Conservation (phyloP, 106 monocot genomes). For the Gastrodia elata region DNA sequence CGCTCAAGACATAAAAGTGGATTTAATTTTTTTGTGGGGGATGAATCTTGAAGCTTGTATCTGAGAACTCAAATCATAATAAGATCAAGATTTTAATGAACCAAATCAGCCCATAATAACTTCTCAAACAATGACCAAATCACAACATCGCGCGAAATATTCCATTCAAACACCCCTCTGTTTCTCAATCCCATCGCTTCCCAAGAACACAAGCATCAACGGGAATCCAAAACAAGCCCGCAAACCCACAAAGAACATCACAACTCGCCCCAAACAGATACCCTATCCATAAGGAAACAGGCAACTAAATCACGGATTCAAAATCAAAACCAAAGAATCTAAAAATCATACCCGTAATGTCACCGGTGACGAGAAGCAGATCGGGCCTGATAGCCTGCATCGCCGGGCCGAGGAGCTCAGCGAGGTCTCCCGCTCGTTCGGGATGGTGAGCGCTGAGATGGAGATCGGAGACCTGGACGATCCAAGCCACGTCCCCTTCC, state of each 20-base stretch:
- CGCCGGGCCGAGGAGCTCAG: constrained; percentile 35
- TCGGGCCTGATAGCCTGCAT: constrained; percentile 47
- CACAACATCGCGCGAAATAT: too few relatives aligned
- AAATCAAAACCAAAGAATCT: neutral
- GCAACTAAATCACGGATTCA: neutral
- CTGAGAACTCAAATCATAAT: too few relatives aligned
- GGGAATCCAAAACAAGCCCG: neutral
- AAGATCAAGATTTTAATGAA: too few relatives aligned
- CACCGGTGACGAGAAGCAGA: constrained; percentile 70
- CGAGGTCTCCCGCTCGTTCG: constrained; percentile 45
- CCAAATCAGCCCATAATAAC: too few relatives aligned
- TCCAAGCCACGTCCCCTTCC: constrained; percentile 72
- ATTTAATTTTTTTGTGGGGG: too few relatives aligned
- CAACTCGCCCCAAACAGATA: neutral
- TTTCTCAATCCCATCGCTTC: too few relatives aligned
- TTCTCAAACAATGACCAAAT: too few relatives aligned
- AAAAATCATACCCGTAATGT: constrained; percentile 54
- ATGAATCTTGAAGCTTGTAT: too few relatives aligned
- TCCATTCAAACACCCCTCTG: too few relatives aligned
- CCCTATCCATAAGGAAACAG: neutral
- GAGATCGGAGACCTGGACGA: constrained; percentile 79
- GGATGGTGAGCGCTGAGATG: constrained; percentile 64
- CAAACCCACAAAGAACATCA: neutral
- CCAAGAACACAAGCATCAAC: neutral
- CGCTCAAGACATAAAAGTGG: too few relatives aligned